Evolutionary conservation across 768 basidiomycete species (phyloP).

Genomic region (Termitomyces sp.): DNA sequence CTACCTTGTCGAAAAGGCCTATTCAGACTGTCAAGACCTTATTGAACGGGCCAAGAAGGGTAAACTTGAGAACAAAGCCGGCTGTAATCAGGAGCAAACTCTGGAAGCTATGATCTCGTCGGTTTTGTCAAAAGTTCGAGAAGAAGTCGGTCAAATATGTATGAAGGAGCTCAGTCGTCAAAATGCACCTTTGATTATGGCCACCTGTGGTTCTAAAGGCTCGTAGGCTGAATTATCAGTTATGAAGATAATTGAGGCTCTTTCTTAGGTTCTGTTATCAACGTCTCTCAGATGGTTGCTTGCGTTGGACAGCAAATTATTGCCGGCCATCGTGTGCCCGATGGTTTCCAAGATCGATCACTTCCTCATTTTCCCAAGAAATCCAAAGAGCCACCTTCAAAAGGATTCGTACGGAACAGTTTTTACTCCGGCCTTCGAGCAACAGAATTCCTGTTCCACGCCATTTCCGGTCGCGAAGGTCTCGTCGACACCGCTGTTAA

Average conservation of each 20-base stretch:
- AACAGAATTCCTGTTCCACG: slow-evolving; percentile 98
- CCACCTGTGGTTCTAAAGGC: slow-evolving; percentile 99
- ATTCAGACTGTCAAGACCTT: slow-evolving; percentile 78
- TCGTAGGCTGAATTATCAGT: not conserved
- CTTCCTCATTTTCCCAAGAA: slow-evolving; percentile 99
- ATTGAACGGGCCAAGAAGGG: slow-evolving; percentile 91
- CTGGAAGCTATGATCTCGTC: slow-evolving; percentile 95
- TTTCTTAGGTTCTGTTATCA: slow-evolving; percentile 83
- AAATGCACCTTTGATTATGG: slow-evolving; percentile 98
- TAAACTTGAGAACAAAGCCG: slow-evolving; percentile 93
- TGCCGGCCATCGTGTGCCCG: slow-evolving; percentile 93
- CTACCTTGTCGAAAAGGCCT: slow-evolving; percentile 79
- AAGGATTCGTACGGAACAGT: slow-evolving; percentile 97
- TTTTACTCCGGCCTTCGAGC: slow-evolving; percentile 91
- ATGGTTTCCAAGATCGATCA: slow-evolving; percentile 98
- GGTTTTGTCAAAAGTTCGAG: slow-evolving; percentile 91
- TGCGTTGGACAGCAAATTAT: slow-evolving; percentile 99
- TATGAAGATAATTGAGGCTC: not conserved
- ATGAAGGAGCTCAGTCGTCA: slow-evolving; percentile 97
- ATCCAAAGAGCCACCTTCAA: slow-evolving; percentile 91
- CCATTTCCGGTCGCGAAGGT: slow-evolving; percentile 97
- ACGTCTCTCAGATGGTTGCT: slow-evolving; percentile 99
- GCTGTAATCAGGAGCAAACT: slow-evolving; percentile 95
- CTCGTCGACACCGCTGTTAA: slow-evolving; percentile 99
- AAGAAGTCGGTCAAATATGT: slow-evolving; percentile 94